phyloP scores from a whole-genome alignment of 805 yeast genomes.

The Saccharomycopsis vini region DNA sequence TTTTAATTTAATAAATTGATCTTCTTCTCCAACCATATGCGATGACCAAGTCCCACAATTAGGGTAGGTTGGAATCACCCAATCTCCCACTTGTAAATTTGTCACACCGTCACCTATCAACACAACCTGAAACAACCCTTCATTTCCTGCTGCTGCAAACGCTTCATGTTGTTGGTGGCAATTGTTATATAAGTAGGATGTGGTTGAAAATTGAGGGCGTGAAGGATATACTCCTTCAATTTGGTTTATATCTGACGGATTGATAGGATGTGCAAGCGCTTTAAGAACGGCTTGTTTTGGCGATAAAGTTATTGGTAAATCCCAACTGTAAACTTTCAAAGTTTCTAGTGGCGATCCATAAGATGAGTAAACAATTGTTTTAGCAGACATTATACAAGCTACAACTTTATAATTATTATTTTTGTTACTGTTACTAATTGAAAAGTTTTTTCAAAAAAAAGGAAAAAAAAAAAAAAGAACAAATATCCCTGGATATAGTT shows the following conservation, averaged over 20 bases:
- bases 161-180: conserved; percentile 35
- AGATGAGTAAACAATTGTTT: no score
- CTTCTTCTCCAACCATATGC: conserved; percentile 47
- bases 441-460: no score
- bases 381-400: no score
- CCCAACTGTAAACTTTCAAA: no score
- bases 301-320: no score
- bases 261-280: conserved; percentile 72
- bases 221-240: conserved; percentile 79
- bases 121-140: conserved; percentile 80
- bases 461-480: no score
- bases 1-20: conserved; percentile 50
- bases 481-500: no score
- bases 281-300: no score
- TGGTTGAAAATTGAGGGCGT: conserved; percentile 42
- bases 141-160: conserved; percentile 85
- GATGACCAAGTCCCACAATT: conserved; percentile 93
- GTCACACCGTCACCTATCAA: conserved; percentile 50
- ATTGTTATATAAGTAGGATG: conserved; percentile 45
- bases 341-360: no score
- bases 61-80: conserved; percentile 72
- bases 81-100: conserved; percentile 58
- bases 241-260: conserved; percentile 86
- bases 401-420: no score
- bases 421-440: no score